Evolutionary conservation across 1,284 basidiomycete genomes (phyloP), one percentile per base, ranked within the genome.

Genomic region (Leccinum pseudoinsigne): DNA sequence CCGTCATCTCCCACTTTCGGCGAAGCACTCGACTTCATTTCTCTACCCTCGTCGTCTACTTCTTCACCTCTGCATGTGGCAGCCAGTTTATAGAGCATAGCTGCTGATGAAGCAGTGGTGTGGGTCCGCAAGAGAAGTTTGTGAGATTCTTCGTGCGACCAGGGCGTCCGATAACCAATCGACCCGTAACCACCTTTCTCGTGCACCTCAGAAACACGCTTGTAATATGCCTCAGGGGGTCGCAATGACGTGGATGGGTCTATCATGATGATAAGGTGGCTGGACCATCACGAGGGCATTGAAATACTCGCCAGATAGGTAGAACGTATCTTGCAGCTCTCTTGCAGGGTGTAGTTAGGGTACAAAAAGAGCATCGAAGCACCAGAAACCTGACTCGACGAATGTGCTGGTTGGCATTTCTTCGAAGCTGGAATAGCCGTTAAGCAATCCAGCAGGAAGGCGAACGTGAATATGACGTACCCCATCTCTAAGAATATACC

Each of bases 401-500:
- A 96, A 99, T 64, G 92, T 90, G 65, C 92, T 90, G n/a, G 97
- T 98, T 6, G 97, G 95, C 97, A 99, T 99, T 79, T 99, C 97
- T 62, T 95, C 90, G 80, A 99, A 99, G 14, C 95, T 97, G 68
- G 26, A 12, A 34, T 3, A 21, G n/a, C 42, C 34, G 26, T 72
- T 21, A 65, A 51, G 26, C 0, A 57, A 40, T 14, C 18, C 23
- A 26, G 23, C 10, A 16, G 36, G 26, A 40, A 45, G 18, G 23
- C 4, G n/a, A 23, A 53, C 45, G 60, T 10, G 55, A 11, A 8
- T 42, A 55, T 26, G 42, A 42, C 63, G 21, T 69, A 96, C 94
- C 97, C 97, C 95, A 99, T 98, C 77, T 99, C 97, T 71, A 99
- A 87, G 84, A 99, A 99, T 74, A 99, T 98, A 75, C 93, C 93